phyloP scores from a whole-genome alignment of 306 rosid species.

The Oemleria cerasiformis region DNA sequence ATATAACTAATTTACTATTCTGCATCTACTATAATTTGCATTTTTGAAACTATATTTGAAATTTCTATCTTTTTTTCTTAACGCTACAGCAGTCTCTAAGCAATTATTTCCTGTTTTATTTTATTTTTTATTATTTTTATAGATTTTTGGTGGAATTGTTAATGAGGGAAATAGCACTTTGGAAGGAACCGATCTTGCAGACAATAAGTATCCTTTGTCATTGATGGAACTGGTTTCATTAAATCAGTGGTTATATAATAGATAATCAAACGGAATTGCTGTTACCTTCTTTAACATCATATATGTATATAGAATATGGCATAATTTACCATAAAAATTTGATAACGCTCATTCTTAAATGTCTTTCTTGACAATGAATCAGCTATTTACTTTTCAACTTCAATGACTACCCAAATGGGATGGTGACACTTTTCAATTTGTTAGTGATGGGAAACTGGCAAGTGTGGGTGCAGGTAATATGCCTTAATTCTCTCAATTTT shows the following conservation, averaged over 20 bases:
- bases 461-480: slow-evolving; percentile 71
- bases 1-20: too few species aligned
- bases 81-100: slow-evolving; percentile 15
- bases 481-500: slow-evolving; percentile 11
- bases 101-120: slow-evolving; percentile 8
- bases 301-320: not conserved
- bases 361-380: slow-evolving; percentile 59
- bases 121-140: slow-evolving; percentile 10
- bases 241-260: not conserved
- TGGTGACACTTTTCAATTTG: slow-evolving; percentile 98
- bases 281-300: not conserved
- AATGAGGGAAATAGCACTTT: slow-evolving; percentile 73
- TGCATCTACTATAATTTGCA: not conserved
- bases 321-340: not conserved
- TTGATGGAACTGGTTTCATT: not conserved
- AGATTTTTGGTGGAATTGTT: slow-evolving; percentile 92
- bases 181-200: slow-evolving; percentile 66
- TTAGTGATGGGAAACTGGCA: slow-evolving; percentile 86
- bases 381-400: slow-evolving; percentile 91
- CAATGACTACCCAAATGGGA: slow-evolving; percentile 93
- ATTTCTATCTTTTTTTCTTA: slow-evolving; percentile 17
- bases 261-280: not conserved
- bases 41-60: not conserved
- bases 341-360: slow-evolving; percentile 12
- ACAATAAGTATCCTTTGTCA: slow-evolving; percentile 81